These are phyloP conservation scores for Lupinus albus DNA, from an alignment of 306 rosid genomes.

Conservation along the genomic window DNA sequence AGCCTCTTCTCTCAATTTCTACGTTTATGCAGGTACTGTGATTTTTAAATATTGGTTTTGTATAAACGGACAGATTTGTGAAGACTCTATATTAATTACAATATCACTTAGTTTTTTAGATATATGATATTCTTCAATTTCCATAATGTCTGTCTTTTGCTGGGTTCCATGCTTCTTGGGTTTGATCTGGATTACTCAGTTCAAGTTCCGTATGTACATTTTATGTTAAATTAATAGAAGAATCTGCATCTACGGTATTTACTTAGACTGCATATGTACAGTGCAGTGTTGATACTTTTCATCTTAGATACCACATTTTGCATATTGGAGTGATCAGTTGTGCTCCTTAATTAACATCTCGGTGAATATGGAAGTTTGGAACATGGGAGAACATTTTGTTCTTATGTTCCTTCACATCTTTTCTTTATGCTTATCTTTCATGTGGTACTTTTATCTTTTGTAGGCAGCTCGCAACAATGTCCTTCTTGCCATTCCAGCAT, in stretches of 20 bases:
- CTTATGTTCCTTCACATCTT: slow-evolving; percentile 22
- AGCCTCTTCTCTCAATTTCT: slow-evolving; percentile 91
- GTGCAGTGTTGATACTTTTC: not conserved
- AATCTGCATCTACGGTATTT: not conserved
- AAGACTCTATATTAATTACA: slow-evolving; percentile 18
- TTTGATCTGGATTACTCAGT: slow-evolving; percentile 23
- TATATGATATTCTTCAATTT: slow-evolving; percentile 15
- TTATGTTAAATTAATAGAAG: slow-evolving; percentile 12
- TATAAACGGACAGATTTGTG: slow-evolving; percentile 12
- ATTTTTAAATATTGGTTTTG: slow-evolving; percentile 32
- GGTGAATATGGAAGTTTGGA: slow-evolving; percentile 9
- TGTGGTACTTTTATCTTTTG: slow-evolving; percentile 41
- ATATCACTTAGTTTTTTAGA: slow-evolving; percentile 4
- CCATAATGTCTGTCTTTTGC: slow-evolving; percentile 22
- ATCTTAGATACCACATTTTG: slow-evolving; percentile 28
- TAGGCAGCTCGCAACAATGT: slow-evolving; percentile 97
- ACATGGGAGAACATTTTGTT: slow-evolving; percentile 1
- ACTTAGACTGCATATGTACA: not conserved
- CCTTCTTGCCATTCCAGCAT: slow-evolving; percentile 97
- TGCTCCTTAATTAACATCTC: slow-evolving; percentile 10
- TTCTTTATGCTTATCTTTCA: slow-evolving; percentile 31
- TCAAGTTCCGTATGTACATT: slow-evolving; percentile 4
- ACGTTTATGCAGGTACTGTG: slow-evolving; percentile 74
- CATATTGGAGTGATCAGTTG: not conserved
- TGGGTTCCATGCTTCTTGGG: slow-evolving; percentile 26